A percentile compares a stretch with the other conserved stretches of the same genome.
phyloP scores from a whole-genome alignment of 176 grass and related monocot species.

The Juncus effusus region DNA sequence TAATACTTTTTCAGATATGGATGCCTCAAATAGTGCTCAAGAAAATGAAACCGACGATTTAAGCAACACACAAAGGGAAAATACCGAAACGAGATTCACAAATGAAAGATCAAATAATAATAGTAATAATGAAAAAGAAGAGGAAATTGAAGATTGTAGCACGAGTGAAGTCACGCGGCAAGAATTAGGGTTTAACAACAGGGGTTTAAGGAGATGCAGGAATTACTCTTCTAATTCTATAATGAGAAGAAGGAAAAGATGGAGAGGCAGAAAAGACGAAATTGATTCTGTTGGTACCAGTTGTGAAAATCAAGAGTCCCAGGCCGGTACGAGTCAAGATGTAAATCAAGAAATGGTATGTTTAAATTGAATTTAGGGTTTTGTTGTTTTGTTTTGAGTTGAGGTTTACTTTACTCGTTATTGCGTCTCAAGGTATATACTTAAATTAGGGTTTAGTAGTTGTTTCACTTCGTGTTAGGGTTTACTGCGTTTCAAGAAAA shows the following conservation, averaged over 20 bases:
- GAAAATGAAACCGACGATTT: slow-evolving; percentile 33
- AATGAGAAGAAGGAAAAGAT: slow-evolving; percentile 67
- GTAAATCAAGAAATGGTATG: slow-evolving; percentile 35
- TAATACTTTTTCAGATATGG: slow-evolving; percentile 27
- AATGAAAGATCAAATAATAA: slow-evolving; percentile 38
- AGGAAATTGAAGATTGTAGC: slow-evolving; percentile 65
- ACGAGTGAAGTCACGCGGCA: slow-evolving; percentile 67
- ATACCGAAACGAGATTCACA: slow-evolving; percentile 46
- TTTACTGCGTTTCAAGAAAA: too few species aligned
- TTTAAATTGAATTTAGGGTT: slow-evolving; percentile 22
- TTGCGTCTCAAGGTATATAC: too few species aligned
- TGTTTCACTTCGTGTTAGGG: too few species aligned
- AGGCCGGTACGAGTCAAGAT: slow-evolving; percentile 39
- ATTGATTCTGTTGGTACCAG: slow-evolving; percentile 14
- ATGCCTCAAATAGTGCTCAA: slow-evolving; percentile 40
- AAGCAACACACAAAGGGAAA: slow-evolving; percentile 27
- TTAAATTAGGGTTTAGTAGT: too few species aligned
- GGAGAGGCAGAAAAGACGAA: slow-evolving; percentile 74
- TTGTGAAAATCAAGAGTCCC: slow-evolving; percentile 27
- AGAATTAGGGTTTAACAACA: slow-evolving; percentile 53
- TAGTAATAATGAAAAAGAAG: too few species aligned
- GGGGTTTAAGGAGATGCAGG: slow-evolving; percentile 67
- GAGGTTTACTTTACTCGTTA: too few species aligned
- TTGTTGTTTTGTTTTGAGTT: too few species aligned
- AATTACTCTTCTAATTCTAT: slow-evolving; percentile 41